These are phyloP conservation scores for Boletus reticuloceps DNA, from an alignment of 768 basidiomycete species.

Conservation along the genomic window DNA sequence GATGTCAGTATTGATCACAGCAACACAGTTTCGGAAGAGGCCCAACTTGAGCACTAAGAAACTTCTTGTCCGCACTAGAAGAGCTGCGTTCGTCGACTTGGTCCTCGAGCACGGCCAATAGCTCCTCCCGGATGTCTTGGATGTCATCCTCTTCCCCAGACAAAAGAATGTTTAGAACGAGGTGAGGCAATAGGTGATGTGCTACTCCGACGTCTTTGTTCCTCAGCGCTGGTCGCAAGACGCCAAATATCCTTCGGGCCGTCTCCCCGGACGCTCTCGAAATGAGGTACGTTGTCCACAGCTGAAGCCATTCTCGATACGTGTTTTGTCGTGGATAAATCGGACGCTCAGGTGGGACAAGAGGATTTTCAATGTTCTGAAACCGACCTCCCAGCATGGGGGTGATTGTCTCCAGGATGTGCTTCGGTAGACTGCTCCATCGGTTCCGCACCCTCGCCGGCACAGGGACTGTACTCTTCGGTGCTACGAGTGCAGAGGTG, in stretches of 20 bases:
- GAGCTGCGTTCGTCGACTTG: slow-evolving; percentile 65
- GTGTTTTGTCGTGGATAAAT: slow-evolving; percentile 76
- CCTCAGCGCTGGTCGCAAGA: slow-evolving; percentile 73
- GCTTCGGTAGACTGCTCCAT: slow-evolving; percentile 79
- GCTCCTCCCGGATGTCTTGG: slow-evolving; percentile 67
- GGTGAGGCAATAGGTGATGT: slow-evolving; percentile 85
- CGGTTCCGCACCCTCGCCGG: slow-evolving; percentile 65
- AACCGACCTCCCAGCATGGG: slow-evolving; percentile 77
- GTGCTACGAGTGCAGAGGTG: slow-evolving; percentile 65
- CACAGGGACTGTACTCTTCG: slow-evolving; percentile 48
- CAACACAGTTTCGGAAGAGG: neutral
- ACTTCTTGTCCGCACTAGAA: slow-evolving; percentile 72
- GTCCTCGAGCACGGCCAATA: slow-evolving; percentile 80
- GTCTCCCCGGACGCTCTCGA: slow-evolving; percentile 52
- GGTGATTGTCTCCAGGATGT: slow-evolving; percentile 81
- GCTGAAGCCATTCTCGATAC: slow-evolving; percentile 95
- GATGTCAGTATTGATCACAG: neutral
- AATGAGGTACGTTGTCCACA: slow-evolving; percentile 84
- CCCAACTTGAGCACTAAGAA: slow-evolving; percentile 90
- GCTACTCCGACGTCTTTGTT: slow-evolving; percentile 96
- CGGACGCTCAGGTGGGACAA: slow-evolving; percentile 53
- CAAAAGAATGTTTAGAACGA: slow-evolving; percentile 82
- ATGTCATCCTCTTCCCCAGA: slow-evolving; percentile 65
- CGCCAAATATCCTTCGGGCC: slow-evolving; percentile 70
- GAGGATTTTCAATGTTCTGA: slow-evolving; percentile 44